Base-by-base conservation (phyloP, 805 yeast genomes). In the Kodamaea neixiangensis region DNA sequence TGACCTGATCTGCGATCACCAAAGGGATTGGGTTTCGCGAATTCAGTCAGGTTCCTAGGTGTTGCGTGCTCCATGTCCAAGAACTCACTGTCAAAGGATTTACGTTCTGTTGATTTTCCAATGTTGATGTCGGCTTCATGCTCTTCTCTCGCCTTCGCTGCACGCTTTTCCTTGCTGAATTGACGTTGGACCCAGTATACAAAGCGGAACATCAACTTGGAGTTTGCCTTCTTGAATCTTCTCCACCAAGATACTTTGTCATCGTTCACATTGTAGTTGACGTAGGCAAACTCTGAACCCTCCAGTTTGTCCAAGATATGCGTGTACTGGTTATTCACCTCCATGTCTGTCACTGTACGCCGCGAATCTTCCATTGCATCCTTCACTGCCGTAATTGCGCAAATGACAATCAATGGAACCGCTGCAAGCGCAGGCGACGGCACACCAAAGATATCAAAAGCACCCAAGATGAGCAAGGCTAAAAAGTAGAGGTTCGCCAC, bases 401-500 rank as follows among this genome's bases (percentile, higher is more conserved):
- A 89, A 68, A 88, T 87, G 41, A 86, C 93, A 66, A 87, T 83
- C 64, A 88, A 76, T 1, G 96, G 96, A 25, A 86, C 93, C 5
- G 88, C 84, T 7, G 87, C 78, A 45, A 88, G 63, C 1, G 82
- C 89, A 0, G 96, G 96, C 52, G 78, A 81, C 2, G 91, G 86
- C 25, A 88, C 96, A 64, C 96, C 96, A 65, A 88, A 88, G 37
- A 88, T 84, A n/a, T 60, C 57, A 50, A 64, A 64, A 2, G 81
- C 87, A 53, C 97, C 97, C 54, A 93, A 70, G 56, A 93, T 85
- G 61, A 86, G 86, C 70, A 89, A 75, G 33, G 83, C 72, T 60
- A 93, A 72, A 78, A 93, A 93, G 73, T 91, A 93, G 46, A 89
- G 73, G 69, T 93, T 93, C 41, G 99, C 99, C 55, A 92, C 81